Evolutionary conservation across 331 rosid genomes (phyloP), one percentile per base, ranked within the genome.

Genomic region (Malus hybrid): DNA sequence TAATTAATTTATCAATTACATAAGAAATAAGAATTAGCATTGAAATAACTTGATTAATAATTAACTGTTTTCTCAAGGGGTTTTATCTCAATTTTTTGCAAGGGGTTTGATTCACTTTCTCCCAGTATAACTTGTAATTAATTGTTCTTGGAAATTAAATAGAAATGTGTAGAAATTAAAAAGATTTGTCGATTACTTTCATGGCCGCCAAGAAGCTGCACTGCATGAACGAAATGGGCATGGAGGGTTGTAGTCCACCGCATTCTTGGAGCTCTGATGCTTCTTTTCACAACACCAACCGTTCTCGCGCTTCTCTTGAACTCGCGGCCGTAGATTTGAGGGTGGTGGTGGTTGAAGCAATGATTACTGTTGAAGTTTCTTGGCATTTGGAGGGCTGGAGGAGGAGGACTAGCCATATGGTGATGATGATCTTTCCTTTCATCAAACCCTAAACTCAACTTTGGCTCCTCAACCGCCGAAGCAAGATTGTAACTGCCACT

Each of bases 201-300:
- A 86, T 91, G 93, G 65, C 98, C 98, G 34, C 98, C 98, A 68
- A 93, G 98, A 61, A 91, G 98, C 85, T 93, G 97, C 56, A 93
- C 98, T 4, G 93, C 92, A 33, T 91, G 97, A 69, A 93, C 91
- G 57, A 93, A 93, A 85, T 89, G 98, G 39, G 98, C 93, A 77
- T 93, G 98, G 69, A 93, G 98, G 55, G 97, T 93, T 0, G 93
- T 83, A 13, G 97, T 93, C 98, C 98, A 93, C 85, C 97, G 75
- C 98, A 93, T 93, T 81, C 98, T 85, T 6, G 98, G 98, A 85
- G 92, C 98, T 85, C 98, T 83, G 39, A 79, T 67, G 81, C 85
- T 90, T 86, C 92, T 85, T 80, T 71, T 90, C 59, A 82, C 85
- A 7, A 89, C 88, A 55, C 67, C 80, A 15, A 76, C 28, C 6